These are phyloP conservation scores for Lecanosticta acicola DNA, from an alignment of 2,329 filamentous ascomycete genomes.

Conservation along the genomic window DNA sequence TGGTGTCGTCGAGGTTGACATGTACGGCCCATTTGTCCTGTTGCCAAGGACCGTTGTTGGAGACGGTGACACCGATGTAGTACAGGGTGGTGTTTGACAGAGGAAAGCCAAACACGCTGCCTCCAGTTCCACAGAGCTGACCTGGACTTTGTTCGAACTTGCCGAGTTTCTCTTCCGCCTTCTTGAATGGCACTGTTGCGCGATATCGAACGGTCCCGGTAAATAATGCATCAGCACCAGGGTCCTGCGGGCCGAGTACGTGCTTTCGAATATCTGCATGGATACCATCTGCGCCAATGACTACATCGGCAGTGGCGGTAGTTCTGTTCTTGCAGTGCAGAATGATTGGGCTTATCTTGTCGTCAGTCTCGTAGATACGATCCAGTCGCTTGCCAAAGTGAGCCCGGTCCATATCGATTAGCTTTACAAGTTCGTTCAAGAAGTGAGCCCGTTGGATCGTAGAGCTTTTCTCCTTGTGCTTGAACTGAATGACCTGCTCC, in stretches of 20 bases:
- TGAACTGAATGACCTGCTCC: constrained; percentile 1
- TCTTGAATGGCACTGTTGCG: constrained; percentile 52
- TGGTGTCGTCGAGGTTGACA: constrained; percentile 4
- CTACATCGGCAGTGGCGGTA: constrained; percentile 40
- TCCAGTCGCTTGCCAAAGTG: constrained; percentile 27
- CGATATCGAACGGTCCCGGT: constrained; percentile 57
- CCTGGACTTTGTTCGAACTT: constrained; percentile 48
- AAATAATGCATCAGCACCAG: constrained; percentile 45
- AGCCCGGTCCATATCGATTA: constrained; percentile 35
- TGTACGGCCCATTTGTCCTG: constrained; percentile 37
- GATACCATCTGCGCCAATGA: constrained; percentile 36
- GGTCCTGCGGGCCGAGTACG: constrained; percentile 28
- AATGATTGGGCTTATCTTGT: constrained; percentile 22
- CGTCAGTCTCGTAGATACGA: constrained; percentile 22
- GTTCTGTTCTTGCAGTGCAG: constrained; percentile 34
- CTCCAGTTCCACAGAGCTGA: constrained; percentile 6
- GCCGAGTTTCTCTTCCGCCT: constrained; percentile 18
- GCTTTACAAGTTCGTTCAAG: constrained; percentile 36
- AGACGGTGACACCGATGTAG: constrained; percentile 51
- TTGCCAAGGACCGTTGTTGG: constrained; percentile 36
- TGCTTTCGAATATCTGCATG: constrained; percentile 42
- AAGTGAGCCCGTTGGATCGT: constrained; percentile 36
- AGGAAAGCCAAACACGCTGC: constrained; percentile 42
- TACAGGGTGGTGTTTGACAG: constrained; percentile 48
- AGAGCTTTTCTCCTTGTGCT: constrained; percentile 1